phyloP scores from a whole-genome alignment of 495 filamentous ascomycete species.

The Penicillium manginii region DNA sequence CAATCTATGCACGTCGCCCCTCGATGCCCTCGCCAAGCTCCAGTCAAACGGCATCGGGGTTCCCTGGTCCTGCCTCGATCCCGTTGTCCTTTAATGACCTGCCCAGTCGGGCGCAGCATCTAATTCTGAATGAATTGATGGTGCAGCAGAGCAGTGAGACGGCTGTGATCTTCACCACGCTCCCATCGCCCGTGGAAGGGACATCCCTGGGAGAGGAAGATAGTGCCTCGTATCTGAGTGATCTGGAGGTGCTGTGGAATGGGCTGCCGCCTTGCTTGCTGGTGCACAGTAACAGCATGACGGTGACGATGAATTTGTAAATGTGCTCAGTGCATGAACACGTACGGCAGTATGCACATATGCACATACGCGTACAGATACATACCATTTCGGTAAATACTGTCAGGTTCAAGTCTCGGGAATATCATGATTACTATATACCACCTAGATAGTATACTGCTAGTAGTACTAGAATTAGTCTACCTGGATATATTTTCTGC shows the following conservation, averaged over 20 bases:
- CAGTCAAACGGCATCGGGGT: constrained; percentile 46
- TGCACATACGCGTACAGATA: neutral
- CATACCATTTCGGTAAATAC: neutral
- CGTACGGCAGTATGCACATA: constrained; percentile 13
- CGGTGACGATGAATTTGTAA: constrained; percentile 81
- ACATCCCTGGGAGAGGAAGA: constrained; percentile 70
- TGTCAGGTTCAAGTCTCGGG: too few relatives aligned
- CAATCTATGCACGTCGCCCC: constrained; percentile 55
- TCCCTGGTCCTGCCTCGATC: constrained; percentile 57
- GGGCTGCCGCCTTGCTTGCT: constrained; percentile 70
- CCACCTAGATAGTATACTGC: too few relatives aligned
- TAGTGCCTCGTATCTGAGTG: constrained; percentile 71
- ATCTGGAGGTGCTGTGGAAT: constrained; percentile 75
- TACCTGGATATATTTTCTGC: too few relatives aligned
- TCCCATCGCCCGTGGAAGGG: constrained; percentile 77
- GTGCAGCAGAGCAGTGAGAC: constrained; percentile 68
- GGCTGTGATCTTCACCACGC: constrained; percentile 79
- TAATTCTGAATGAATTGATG: constrained; percentile 87
- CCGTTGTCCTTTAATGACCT: constrained; percentile 85
- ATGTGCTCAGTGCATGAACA: neutral
- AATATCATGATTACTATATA: too few relatives aligned
- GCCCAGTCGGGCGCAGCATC: constrained; percentile 78
- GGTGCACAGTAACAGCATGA: constrained; percentile 91
- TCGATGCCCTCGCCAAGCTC: constrained; percentile 28
- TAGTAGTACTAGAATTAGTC: too few relatives aligned